phyloP scores from a whole-genome alignment of 2,329 filamentous ascomycete species.

The Tolypocladium paradoxum region DNA sequence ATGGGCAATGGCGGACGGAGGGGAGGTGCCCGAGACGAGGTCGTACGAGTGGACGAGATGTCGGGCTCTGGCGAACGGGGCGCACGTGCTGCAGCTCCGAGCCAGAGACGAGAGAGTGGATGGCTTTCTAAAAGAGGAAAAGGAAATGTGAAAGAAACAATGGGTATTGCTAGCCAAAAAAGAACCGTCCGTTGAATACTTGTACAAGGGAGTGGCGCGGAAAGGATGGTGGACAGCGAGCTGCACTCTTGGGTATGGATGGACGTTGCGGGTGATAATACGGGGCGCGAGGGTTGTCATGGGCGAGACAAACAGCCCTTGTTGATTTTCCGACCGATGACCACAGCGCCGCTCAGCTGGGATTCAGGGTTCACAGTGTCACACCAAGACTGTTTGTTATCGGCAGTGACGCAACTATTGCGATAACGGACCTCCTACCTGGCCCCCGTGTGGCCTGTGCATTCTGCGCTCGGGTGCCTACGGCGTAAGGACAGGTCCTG shows the following conservation, averaged over 20 bases:
- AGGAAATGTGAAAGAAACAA: neutral
- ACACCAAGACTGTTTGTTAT: neutral
- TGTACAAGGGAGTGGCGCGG: neutral
- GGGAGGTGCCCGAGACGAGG: neutral
- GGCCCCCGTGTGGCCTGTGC: neutral
- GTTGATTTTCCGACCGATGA: neutral
- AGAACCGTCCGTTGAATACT: no score
- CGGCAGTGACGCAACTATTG: neutral
- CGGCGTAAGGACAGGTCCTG: no score
- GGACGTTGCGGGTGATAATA: neutral
- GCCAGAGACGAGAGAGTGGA: neutral
- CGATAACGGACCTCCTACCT: neutral
- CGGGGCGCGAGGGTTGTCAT: neutral
- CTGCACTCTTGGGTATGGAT: neutral
- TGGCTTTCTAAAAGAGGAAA: neutral
- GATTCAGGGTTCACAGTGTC: neutral
- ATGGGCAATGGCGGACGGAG: slow-evolving; percentile 24
- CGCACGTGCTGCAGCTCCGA: neutral
- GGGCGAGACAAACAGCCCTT: neutral
- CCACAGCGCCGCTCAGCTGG: neutral
- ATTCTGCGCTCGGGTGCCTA: neutral
- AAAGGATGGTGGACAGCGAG: neutral
- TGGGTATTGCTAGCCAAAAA: neutral
- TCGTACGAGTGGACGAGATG: neutral
- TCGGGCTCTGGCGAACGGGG: neutral